A percentile compares a stretch with the other conserved stretches of the same genome.
These are phyloP conservation scores for Leptoxyphium fumago DNA, from an alignment of 2,329 filamentous ascomycete genomes.

Conservation along the genomic window DNA sequence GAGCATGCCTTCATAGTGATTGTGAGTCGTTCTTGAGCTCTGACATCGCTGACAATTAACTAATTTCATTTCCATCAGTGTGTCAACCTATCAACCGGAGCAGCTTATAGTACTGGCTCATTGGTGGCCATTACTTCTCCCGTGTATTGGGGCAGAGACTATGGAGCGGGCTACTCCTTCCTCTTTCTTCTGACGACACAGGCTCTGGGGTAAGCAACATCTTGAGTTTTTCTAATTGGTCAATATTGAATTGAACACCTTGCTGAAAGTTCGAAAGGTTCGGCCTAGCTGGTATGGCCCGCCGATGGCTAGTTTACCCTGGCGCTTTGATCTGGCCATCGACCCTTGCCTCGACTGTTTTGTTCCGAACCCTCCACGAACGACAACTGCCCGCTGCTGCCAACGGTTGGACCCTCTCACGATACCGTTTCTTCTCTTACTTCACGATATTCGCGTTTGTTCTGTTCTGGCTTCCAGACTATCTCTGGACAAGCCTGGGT, in stretches of 20 bases:
- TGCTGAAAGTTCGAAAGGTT: constrained; percentile 60
- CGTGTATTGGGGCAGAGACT: constrained; percentile 54
- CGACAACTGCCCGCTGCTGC: constrained; percentile 61
- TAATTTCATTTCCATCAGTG: constrained; percentile 57
- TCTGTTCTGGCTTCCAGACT: constrained; percentile 73
- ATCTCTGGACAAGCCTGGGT: constrained; percentile 70
- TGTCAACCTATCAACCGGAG: constrained; percentile 39
- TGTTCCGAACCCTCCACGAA: constrained; percentile 68
- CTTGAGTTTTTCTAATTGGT: constrained; percentile 59
- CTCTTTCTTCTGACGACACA: constrained; percentile 75
- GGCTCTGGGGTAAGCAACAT: constrained; percentile 64
- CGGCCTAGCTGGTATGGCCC: constrained; percentile 66
- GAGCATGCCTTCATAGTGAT: constrained; percentile 36
- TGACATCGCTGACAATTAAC: constrained; percentile 6
- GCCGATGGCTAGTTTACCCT: constrained; percentile 67
- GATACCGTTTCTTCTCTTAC: constrained; percentile 71
- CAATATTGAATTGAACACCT: constrained; percentile 65
- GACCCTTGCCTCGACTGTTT: constrained; percentile 78
- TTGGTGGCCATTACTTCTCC: constrained; percentile 20
- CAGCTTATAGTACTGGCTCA: background rate
- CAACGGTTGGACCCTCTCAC: constrained; percentile 53
- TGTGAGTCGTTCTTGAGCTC: constrained; percentile 8
- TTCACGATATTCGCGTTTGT: constrained; percentile 56
- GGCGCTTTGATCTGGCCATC: constrained; percentile 87
- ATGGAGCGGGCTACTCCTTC: constrained; percentile 61